Evolutionary conservation across 176 grass and related monocot genomes (phyloP), one percentile per base, ranked within the genome.

Genomic region (Hordeum marinum): DNA sequence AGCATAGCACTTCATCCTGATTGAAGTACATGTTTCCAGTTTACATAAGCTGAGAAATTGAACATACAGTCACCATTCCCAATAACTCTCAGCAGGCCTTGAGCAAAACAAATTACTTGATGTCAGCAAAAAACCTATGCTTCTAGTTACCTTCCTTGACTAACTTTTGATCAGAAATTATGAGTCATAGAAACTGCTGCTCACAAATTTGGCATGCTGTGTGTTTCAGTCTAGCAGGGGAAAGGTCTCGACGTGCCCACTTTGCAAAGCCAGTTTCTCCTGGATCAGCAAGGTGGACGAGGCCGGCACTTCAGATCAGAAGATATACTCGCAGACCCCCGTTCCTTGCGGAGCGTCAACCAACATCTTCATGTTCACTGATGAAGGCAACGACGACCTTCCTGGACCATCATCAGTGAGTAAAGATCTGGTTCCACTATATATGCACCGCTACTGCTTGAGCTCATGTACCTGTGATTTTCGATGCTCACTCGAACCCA

Each of bases 301-400:
- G 75, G 94, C 89, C 10, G 89, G 79, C 72, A 87, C 84, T 11
- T 77, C 67, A 11, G 96, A 95, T 83, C 96, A 98, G 75, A 98
- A 98, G 75, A 95, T 98, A 78, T 98, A 95, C 81, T 98, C 96
- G 1, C 96, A 98, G 82, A 92, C 88, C 52, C 52, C 52, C 4
- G 87, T 98, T 76, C 91, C 93, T 65, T 85, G 20, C 13, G 74
- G 62, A 83, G 78, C 89, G 43, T 94, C 89, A 65, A 70, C 66
- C 0, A 57, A 79, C 48, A 87, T 84, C 26, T 85, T 85, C 36
- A 37, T 92, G 68, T 72, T 82, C 2, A 14, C 21, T 21, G 52
- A 67, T 48, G 58, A 78, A 50, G 75, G 63, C 65, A 68, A 91
- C n/a, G n/a, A n/a, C 15, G 59, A 65, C 12, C 25, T 78, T n/a